These are phyloP conservation scores for Diaporthe helianthi DNA, from an alignment of 2,329 filamentous ascomycete species.

Conservation along the genomic window DNA sequence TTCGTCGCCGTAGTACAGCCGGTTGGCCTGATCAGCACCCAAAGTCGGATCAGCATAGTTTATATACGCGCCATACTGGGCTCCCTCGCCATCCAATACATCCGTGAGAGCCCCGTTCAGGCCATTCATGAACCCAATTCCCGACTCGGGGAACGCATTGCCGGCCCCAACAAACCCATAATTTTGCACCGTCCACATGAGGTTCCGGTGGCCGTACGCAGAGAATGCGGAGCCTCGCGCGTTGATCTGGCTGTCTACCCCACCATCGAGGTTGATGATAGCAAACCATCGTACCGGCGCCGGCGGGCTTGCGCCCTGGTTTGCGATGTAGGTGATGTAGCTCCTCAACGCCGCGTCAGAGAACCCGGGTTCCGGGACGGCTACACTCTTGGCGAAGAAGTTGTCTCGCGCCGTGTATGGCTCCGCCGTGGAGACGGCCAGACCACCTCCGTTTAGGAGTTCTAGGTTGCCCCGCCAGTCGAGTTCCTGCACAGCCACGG, in stretches of 20 bases:
- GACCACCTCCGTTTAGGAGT: background rate
- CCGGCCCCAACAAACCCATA: background rate
- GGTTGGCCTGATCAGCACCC: background rate
- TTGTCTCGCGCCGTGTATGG: constrained; percentile 6
- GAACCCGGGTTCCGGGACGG: background rate
- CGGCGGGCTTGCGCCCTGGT: background rate
- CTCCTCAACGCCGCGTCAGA: background rate
- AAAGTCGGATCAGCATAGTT: constrained; percentile 9
- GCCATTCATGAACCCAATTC: background rate
- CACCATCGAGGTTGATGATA: background rate
- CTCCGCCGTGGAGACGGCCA: background rate
- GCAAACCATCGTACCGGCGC: background rate
- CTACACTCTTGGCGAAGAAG: constrained; percentile 18
- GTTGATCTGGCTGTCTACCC: constrained; percentile 9
- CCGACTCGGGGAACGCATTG: constrained; percentile 37
- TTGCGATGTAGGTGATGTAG: constrained; percentile 1
- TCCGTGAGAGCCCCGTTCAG: background rate
- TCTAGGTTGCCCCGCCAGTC: background rate
- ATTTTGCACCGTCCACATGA: constrained; percentile 21
- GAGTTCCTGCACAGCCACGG: background rate
- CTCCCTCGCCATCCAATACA: background rate
- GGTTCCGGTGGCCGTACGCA: background rate
- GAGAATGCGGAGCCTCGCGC: background rate
- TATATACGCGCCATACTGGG: background rate
- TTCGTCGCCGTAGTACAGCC: background rate